A percentile compares a stretch with the other conserved stretches of the same genome.
Conservation (phyloP, 768 basidiomycete genomes). For the Serpula lacrymans region DNA sequence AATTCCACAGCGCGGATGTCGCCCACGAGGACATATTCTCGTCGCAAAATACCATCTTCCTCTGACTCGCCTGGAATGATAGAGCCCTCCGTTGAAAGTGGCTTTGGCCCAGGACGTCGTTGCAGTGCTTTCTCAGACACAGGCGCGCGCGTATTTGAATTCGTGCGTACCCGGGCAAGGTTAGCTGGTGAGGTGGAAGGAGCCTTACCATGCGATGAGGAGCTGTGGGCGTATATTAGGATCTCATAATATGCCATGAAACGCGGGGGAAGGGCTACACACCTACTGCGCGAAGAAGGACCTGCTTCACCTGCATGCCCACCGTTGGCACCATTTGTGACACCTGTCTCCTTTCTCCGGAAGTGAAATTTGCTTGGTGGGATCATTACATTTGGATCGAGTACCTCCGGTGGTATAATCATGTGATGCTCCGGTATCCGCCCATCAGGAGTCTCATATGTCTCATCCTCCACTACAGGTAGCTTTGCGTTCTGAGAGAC, state of each 20-base stretch:
- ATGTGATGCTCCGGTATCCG: slow-evolving; percentile 70
- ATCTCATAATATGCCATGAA: slow-evolving; percentile 1
- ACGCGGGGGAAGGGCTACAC: neutral
- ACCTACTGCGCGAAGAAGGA: slow-evolving; percentile 19
- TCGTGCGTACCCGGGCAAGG: slow-evolving; percentile 9
- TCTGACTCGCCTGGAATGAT: slow-evolving; percentile 81
- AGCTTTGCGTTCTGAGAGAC: slow-evolving; percentile 21
- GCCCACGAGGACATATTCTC: slow-evolving; percentile 93
- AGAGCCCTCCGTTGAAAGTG: slow-evolving; percentile 55
- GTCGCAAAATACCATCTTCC: slow-evolving; percentile 73
- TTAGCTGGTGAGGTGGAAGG: slow-evolving; percentile 2
- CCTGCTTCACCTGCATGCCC: slow-evolving; percentile 7
- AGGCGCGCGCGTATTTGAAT: slow-evolving; percentile 8
- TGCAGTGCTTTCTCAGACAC: slow-evolving; percentile 4
- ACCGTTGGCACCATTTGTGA: too few relatives aligned
- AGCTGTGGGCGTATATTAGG: slow-evolving; percentile 6
- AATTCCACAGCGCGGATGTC: slow-evolving; percentile 90
- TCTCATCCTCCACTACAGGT: slow-evolving; percentile 27
- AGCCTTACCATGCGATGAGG: slow-evolving; percentile 16
- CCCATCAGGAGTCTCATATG: slow-evolving; percentile 29
- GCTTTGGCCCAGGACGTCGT: slow-evolving; percentile 13
- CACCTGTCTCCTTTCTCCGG: slow-evolving; percentile 33
- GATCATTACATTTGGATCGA: slow-evolving; percentile 78
- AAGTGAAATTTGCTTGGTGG: slow-evolving; percentile 82
- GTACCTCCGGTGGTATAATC: slow-evolving; percentile 73